Percentiles rank a stretch among this genome's conserved stretches.
Evolutionary conservation across 352 stramenopile genomes (phyloP).

Genomic region (Phytophthora idaei): DNA sequence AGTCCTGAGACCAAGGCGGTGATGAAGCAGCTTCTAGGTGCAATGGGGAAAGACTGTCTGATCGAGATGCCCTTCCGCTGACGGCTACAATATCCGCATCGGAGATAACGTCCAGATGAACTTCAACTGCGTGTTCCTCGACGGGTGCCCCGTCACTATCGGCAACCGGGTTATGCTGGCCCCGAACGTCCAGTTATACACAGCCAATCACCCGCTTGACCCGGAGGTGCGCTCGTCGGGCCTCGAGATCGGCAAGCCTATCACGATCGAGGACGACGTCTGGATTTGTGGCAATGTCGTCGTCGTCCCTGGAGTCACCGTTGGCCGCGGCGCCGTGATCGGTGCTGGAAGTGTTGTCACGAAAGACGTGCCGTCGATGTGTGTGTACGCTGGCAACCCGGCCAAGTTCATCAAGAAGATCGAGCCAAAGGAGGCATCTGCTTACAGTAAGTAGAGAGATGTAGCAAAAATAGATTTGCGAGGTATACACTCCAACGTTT

Average conservation of each 20-base stretch:
- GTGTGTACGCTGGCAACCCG: constrained; percentile 75
- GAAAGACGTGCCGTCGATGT: constrained; percentile 69
- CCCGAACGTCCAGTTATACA: constrained; percentile 80
- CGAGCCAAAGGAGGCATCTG: constrained; percentile 12
- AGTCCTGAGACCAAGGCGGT: constrained; percentile 30
- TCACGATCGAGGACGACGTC: constrained; percentile 87
- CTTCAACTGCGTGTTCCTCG: constrained; percentile 88
- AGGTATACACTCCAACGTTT: too few relatives aligned
- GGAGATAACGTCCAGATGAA: constrained; percentile 88
- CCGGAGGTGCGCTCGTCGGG: constrained; percentile 42
- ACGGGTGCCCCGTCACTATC: constrained; percentile 81
- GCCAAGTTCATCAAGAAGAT: constrained; percentile 81
- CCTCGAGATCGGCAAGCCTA: constrained; percentile 63
- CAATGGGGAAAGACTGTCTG: constrained; percentile 23
- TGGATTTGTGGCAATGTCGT: constrained; percentile 84
- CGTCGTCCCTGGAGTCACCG: constrained; percentile 69
- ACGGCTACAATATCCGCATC: constrained; percentile 83
- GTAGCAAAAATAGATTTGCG: background rate
- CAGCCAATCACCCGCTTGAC: constrained; percentile 78
- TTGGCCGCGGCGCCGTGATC: constrained; percentile 73
- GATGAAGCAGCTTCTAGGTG: constrained; percentile 12
- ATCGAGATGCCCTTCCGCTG: constrained; percentile 89
- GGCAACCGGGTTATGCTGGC: constrained; percentile 75
- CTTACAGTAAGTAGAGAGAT: background rate
- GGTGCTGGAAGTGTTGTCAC: constrained; percentile 85